Evolutionary conservation across 305 asterid species (phyloP).

Genomic region (Fraxinus angustifolia): DNA sequence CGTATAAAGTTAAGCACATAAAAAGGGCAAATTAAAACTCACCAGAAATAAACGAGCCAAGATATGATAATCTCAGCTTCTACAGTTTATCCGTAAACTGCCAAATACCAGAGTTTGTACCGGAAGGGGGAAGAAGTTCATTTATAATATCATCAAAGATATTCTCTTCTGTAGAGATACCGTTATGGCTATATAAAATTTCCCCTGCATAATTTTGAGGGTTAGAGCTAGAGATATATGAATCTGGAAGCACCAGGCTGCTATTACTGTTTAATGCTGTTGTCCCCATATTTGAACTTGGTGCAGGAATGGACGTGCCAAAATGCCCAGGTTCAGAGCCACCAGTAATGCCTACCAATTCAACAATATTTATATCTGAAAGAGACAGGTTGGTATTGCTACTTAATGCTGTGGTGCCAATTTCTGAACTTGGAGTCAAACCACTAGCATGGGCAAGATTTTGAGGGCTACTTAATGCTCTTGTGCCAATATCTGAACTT

Average conservation of each 20-base stretch:
- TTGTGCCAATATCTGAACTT: conserved; percentile 8
- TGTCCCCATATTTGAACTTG: conserved; percentile 30
- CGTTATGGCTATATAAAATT: conserved; percentile 35
- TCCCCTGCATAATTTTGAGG: conserved; percentile 28
- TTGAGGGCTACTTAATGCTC: conserved; percentile 7
- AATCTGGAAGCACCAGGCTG: conserved; percentile 32
- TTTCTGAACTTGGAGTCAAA: neutral
- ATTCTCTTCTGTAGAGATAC: conserved; percentile 49
- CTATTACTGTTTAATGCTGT: conserved; percentile 21
- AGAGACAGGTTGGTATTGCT: conserved; percentile 18
- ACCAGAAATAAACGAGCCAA: conserved; percentile 25
- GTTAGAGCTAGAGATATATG: conserved; percentile 23
- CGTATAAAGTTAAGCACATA: neutral
- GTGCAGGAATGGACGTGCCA: conserved; percentile 30
- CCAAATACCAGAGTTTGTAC: conserved; percentile 51
- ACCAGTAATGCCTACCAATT: conserved; percentile 30
- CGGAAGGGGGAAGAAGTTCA: conserved; percentile 53
- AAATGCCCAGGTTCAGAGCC: conserved; percentile 28
- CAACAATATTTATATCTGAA: conserved; percentile 27
- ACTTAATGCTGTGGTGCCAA: neutral
- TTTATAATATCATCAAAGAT: conserved; percentile 62
- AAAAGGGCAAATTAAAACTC: conserved; percentile 8
- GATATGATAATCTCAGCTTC: conserved; percentile 25
- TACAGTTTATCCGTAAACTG: conserved; percentile 44
- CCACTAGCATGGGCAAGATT: neutral